A percentile compares a stretch with the other conserved stretches of the same genome.
Evolutionary conservation across 805 yeast species (phyloP).

Genomic region (Zygosaccharomyces kombuchaensis): DNA sequence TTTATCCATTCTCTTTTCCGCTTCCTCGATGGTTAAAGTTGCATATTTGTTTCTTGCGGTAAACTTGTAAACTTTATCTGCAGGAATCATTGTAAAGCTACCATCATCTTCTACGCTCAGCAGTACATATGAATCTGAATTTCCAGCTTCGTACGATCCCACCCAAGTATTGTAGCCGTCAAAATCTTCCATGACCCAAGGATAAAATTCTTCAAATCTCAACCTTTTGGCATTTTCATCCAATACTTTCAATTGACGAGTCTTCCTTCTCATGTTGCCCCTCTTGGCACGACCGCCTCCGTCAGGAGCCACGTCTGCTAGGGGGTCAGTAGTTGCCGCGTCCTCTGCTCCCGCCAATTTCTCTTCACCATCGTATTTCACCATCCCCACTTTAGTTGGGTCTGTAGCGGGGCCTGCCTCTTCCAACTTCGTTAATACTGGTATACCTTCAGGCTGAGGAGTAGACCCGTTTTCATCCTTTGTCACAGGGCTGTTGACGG

Average conservation of each 20-base stretch:
- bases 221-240: conserved; percentile 79
- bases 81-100: conserved; percentile 84
- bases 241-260: conserved; percentile 75
- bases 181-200: conserved; percentile 97
- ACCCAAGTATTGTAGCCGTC: conserved; percentile 94
- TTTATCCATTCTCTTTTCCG: conserved; percentile 89
- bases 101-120: conserved; percentile 82
- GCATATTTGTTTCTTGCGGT: conserved; percentile 92
- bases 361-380: conserved; percentile 38
- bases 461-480: neutral
- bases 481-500: neutral
- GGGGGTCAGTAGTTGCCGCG: conserved; percentile 34
- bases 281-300: conserved; percentile 73
- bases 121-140: conserved; percentile 77
- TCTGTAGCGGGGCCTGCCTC: conserved; percentile 38
- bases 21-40: conserved; percentile 91
- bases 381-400: conserved; percentile 39
- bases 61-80: conserved; percentile 88
- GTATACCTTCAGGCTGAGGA: conserved; percentile 8
- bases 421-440: conserved; percentile 32
- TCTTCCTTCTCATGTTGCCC: conserved; percentile 65
- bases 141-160: conserved; percentile 89
- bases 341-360: conserved; percentile 39
- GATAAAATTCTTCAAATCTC: conserved; percentile 93
- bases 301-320: conserved; percentile 82